Conservation (phyloP, 768 basidiomycete genomes). For the Amylocystis lapponica region DNA sequence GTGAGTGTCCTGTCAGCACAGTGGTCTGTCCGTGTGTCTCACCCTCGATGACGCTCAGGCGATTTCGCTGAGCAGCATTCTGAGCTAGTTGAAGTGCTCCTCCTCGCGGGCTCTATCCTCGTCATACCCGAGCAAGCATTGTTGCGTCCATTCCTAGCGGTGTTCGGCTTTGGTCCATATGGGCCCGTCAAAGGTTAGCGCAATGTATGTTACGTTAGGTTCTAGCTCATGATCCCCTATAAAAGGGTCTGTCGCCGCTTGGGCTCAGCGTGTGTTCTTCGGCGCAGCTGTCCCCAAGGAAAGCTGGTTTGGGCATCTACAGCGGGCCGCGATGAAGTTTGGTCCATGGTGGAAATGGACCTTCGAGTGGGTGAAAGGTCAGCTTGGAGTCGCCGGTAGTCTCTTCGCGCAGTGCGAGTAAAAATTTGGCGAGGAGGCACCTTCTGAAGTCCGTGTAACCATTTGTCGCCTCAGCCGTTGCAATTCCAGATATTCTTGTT, state of each 20-base stretch:
- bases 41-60: slow-evolving; percentile 17
- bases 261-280: slow-evolving; percentile 31
- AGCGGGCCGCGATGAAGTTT: slow-evolving; percentile 25
- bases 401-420: too few species aligned
- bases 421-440: too few species aligned
- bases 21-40: slow-evolving; percentile 1
- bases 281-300: slow-evolving; percentile 24
- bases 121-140: slow-evolving; percentile 28
- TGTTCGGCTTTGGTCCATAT: slow-evolving; percentile 31
- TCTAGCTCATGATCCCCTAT: not conserved
- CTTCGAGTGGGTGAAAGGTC: not conserved
- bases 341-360: not conserved
- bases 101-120: slow-evolving; percentile 20
- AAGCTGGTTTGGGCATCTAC: slow-evolving; percentile 31
- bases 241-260: slow-evolving; percentile 31
- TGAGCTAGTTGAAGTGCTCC: slow-evolving; percentile 13
- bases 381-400: not conserved
- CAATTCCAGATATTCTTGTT: too few species aligned
- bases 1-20: slow-evolving; percentile 1
- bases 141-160: slow-evolving; percentile 23
- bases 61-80: slow-evolving; percentile 35
- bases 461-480: too few species aligned
- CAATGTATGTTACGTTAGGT: not conserved
- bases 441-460: too few species aligned
- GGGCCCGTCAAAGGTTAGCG: slow-evolving; percentile 19